Evolutionary conservation across 148 eudicot species (phyloP).

Genomic region (Rhododendron griersonianum): DNA sequence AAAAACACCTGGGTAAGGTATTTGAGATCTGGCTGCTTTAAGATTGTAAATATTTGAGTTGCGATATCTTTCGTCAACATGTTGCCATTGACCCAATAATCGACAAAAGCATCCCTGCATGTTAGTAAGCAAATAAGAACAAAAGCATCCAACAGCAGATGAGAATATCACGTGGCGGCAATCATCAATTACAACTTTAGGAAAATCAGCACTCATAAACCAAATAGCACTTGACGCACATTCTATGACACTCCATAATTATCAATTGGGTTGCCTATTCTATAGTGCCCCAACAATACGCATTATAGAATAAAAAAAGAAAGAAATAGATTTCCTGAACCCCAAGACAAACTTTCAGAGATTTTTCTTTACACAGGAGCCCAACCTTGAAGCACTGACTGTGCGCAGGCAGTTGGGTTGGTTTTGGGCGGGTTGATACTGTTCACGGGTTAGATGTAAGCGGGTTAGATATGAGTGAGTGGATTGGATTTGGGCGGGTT

Average conservation of each 20-base stretch:
- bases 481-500: too few species aligned
- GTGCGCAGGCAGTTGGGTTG: too few species aligned
- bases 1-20: slow-evolving; percentile 67
- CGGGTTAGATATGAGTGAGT: too few species aligned
- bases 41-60: slow-evolving; percentile 65
- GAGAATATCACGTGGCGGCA: neutral
- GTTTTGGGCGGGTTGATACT: too few species aligned
- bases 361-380: neutral
- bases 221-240: neutral
- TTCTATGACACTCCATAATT: neutral
- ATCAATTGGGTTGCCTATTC: neutral
- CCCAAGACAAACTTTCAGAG: neutral
- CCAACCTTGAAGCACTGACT: neutral
- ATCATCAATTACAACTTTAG: neutral
- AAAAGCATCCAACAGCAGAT: neutral
- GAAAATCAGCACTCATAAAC: neutral
- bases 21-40: slow-evolving; percentile 68
- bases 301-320: neutral
- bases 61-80: slow-evolving; percentile 77
- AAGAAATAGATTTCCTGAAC: neutral
- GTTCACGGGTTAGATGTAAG: too few species aligned
- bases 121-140: slow-evolving; percentile 3
- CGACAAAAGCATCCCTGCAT: slow-evolving; percentile 87
- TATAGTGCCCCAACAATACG: slow-evolving; percentile 2
- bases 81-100: slow-evolving; percentile 89